Percentiles rank a stretch among this genome's conserved stretches.
phyloP scores from a whole-genome alignment of 106 monocot species.

The Dioscorea dumetorum region DNA sequence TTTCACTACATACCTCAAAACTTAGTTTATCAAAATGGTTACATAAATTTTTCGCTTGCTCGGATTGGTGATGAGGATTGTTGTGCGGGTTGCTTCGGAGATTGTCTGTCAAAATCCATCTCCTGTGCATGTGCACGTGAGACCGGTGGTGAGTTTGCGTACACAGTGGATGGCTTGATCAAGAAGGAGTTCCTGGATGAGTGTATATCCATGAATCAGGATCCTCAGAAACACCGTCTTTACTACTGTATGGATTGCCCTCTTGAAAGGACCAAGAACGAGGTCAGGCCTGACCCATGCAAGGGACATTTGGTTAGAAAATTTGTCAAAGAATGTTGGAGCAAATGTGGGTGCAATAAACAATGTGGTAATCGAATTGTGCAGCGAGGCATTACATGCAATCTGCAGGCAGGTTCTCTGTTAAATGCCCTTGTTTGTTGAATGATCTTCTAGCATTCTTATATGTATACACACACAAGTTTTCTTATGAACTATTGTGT shows the following conservation, averaged over 20 bases:
- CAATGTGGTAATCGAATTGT: slow-evolving; percentile 84
- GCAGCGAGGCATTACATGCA: slow-evolving; percentile 68
- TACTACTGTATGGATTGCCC: slow-evolving; percentile 77
- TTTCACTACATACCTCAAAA: slow-evolving; percentile 70
- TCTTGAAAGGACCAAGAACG: slow-evolving; percentile 58
- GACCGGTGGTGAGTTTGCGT: slow-evolving; percentile 82
- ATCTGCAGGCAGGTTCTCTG: slow-evolving; percentile 37
- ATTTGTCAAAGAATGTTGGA: slow-evolving; percentile 93
- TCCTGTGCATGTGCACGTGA: slow-evolving; percentile 84
- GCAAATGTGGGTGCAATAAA: slow-evolving; percentile 77
- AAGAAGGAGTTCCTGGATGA: slow-evolving; percentile 56
- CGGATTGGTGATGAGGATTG: slow-evolving; percentile 88
- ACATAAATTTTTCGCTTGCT: slow-evolving; percentile 72
- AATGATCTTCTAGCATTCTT: too few relatives aligned
- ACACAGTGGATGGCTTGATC: slow-evolving; percentile 54
- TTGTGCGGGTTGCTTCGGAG: slow-evolving; percentile 64
- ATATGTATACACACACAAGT: too few relatives aligned
- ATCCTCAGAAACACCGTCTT: slow-evolving; percentile 26
- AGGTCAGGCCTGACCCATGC: slow-evolving; percentile 43
- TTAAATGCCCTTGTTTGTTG: too few relatives aligned
- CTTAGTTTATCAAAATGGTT: slow-evolving; percentile 65
- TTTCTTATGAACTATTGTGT: too few relatives aligned
- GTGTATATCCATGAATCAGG: slow-evolving; percentile 29
- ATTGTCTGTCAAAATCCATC: slow-evolving; percentile 60
- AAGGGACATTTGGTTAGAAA: slow-evolving; percentile 62